Percentiles rank a stretch among this genome's conserved stretches.
Conservation (phyloP, 1,139 yeast species). For the Kodamaea sp. region DNA sequence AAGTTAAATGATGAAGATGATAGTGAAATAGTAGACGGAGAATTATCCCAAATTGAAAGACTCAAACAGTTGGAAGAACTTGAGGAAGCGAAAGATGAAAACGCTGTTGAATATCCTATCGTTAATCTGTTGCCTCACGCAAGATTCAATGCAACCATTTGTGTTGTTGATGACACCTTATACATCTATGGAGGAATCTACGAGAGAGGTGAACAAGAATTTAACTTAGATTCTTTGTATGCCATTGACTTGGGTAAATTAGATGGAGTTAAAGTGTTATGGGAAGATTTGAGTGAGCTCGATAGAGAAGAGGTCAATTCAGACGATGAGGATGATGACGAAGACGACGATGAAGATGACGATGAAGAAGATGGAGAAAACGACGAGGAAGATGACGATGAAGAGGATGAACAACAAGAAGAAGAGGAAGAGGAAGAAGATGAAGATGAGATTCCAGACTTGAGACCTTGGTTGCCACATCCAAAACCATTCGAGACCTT, state of each 20-base stretch:
- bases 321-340: constrained; percentile 64
- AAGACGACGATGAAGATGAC: constrained; percentile 63
- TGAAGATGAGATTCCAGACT: constrained; percentile 80
- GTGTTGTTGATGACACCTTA: constrained; percentile 81
- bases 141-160: constrained; percentile 82
- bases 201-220: constrained; percentile 87
- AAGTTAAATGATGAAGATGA: constrained; percentile 64
- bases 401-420: constrained; percentile 59
- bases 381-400: constrained; percentile 49
- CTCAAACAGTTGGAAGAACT: constrained; percentile 38
- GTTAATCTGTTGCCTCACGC: constrained; percentile 77
- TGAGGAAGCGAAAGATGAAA: constrained; percentile 36
- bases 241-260: constrained; percentile 81
- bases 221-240: constrained; percentile 80
- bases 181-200: constrained; percentile 92
- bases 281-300: constrained; percentile 80
- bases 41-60: constrained; percentile 39
- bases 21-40: constrained; percentile 42
- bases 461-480: constrained; percentile 95
- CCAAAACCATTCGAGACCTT: constrained; percentile 92
- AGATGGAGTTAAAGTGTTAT: constrained; percentile 84
- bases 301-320: constrained; percentile 59
- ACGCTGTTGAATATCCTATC: constrained; percentile 51
- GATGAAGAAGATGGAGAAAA: constrained; percentile 57
- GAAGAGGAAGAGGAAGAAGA: constrained; percentile 63